Evolutionary conservation across 352 stramenopile species (phyloP), one percentile per base, ranked within the genome.

Genomic region (Phytophthora pisi): DNA sequence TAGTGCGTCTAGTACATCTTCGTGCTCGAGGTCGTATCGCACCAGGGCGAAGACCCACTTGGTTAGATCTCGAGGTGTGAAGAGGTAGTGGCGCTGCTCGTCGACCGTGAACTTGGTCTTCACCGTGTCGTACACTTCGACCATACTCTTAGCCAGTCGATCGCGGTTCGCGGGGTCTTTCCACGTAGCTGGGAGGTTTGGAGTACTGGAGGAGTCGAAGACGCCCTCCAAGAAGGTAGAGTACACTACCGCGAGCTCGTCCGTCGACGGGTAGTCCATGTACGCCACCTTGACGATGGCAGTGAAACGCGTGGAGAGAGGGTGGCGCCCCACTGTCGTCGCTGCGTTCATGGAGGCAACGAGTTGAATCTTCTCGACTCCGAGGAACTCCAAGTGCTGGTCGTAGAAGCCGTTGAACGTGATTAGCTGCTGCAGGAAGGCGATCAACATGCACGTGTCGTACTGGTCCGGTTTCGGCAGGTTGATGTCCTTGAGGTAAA

Each of bases 401-500:
- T 99, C 92, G 76, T 98, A 99, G 64, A 99, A 99, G n/a, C 96
- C 96, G 23, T 95, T 88, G 66, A 98, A 98, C 0, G 96, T 98
- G 57, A 98, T 79, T 20, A 99, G 70, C 70, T 98, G 96, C 74
- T 99, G 96, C 3, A 99, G 77, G 71, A 99, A 99, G 4, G 95
- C 93, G 26, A 99, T 97, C 20, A 99, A 82, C 90, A 98, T 97
- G 72, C 96, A 98, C 46, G 96, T 99, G 64, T 98, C 91, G 72
- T 98, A 99, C 71, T 95, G 85, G 61, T 99, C 96, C 0, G 95
- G 95, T 43, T 96, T 97, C 4, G 96, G 93, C 51, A 99, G 70
- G 64, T 99, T 98, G 67, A 99, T 98, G 61, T 99, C 95, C 71
- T 98, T 98, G 24, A 99, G 78, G 70, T 98, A 98, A 1, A 99